Evolutionary conservation across 1,284 basidiomycete species (phyloP).

Genomic region (Ceratobasidium sp.): DNA sequence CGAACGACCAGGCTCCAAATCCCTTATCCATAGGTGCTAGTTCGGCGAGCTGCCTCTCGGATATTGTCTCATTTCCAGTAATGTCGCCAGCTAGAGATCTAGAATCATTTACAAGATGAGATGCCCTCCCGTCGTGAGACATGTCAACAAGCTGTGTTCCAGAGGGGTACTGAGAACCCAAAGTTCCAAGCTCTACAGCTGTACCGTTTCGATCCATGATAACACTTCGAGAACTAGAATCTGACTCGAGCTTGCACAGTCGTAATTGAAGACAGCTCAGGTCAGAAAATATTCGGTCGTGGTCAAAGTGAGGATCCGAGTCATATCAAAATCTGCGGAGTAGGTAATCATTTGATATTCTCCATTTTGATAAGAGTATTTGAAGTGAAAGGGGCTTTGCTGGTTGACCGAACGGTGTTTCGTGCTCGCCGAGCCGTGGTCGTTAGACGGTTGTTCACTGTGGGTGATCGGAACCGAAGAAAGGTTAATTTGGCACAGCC

Average conservation of each 20-base stretch:
- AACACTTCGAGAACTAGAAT: not conserved
- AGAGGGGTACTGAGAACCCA: not conserved
- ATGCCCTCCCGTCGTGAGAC: no score
- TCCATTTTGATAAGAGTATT: not conserved
- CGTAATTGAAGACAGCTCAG: not conserved
- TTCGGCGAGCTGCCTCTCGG: not conserved
- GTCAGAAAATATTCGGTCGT: not conserved
- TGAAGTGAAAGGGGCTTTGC: not conserved
- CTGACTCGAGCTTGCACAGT: not conserved
- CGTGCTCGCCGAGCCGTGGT: not conserved
- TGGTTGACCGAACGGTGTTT: no score
- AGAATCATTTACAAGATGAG: not conserved
- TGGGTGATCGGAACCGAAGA: not conserved
- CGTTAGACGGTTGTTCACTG: not conserved
- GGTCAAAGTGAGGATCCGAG: not conserved
- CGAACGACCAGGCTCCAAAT: constrained; percentile 42
- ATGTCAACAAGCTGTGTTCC: not conserved
- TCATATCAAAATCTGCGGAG: not conserved
- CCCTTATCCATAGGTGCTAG: constrained; percentile 45
- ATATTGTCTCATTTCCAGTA: not conserved
- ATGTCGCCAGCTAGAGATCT: not conserved
- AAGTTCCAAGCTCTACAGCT: constrained; percentile 9
- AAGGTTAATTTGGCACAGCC: constrained; percentile 2
- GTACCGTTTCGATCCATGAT: not conserved
- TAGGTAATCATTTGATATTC: not conserved